A percentile compares a stretch with the other conserved stretches of the same genome.
Conservation (phyloP, 1,284 basidiomycete species). For the Leccinum subrobustum region DNA sequence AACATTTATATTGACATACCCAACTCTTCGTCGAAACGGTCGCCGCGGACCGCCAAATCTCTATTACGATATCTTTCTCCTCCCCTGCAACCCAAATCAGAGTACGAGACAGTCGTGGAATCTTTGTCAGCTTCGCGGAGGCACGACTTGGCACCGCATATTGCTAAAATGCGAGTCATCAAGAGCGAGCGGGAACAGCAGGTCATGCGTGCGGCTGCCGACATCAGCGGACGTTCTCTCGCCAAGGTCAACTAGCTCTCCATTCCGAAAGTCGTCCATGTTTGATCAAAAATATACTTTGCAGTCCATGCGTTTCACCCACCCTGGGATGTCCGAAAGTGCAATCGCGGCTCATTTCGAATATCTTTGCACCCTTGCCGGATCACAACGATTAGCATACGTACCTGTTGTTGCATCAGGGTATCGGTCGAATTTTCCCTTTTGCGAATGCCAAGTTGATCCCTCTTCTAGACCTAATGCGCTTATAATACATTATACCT, state of each 20-base stretch:
- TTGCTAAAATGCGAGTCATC: constrained; percentile 62
- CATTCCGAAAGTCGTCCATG: background rate
- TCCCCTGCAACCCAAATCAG: constrained; percentile 36
- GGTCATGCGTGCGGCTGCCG: constrained; percentile 73
- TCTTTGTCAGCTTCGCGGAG: constrained; percentile 47
- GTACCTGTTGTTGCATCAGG: constrained; percentile 95
- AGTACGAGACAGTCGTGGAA: constrained; percentile 54
- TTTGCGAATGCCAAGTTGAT: constrained; percentile 9
- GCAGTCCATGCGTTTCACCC: constrained; percentile 82
- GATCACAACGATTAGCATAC: constrained; percentile 84
- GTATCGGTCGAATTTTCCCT: constrained; percentile 40
- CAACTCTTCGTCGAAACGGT: constrained; percentile 22
- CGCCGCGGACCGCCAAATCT: constrained; percentile 42
- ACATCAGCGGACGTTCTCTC: constrained; percentile 74
- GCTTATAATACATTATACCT: constrained; percentile 89
- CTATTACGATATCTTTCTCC: constrained; percentile 49
- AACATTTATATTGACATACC: constrained; percentile 44
- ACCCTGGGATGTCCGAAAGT: constrained; percentile 70
- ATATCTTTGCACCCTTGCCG: constrained; percentile 77
- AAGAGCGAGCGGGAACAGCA: constrained; percentile 72
- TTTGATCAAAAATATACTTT: constrained; percentile 1
- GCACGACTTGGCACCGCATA: constrained; percentile 54
- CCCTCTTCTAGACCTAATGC: constrained; percentile 65
- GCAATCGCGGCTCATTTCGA: constrained; percentile 86
- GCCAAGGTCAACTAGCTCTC: constrained; percentile 54